Evolutionary conservation across 768 basidiomycete genomes (phyloP), one percentile per base, ranked within the genome.

Genomic region (Boletus rubescentipes): DNA sequence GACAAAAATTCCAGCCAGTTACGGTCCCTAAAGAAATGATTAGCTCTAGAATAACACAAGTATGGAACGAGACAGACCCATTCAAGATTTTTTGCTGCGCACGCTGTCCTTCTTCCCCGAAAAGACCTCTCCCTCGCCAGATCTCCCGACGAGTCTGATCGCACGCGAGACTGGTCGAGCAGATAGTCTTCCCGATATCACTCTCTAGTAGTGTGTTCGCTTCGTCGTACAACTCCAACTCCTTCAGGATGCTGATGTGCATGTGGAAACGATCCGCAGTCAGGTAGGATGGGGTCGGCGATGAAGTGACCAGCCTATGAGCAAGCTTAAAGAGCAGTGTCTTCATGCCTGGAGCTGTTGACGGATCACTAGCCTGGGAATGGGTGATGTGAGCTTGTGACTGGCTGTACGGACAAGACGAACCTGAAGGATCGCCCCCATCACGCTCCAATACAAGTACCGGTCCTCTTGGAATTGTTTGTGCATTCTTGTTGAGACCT

Each of bases 1-100:
- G 89, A 80, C 39, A 90, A 67, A 65, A 93, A 91, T 62, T 91
- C 90, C 6, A 90, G 75, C 91, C 92, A 93, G 62, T 93, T 93
- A 35, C 89, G 86, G 62, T 93, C 88, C 35, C 91, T 82, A 49
- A n/a, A 63, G 10, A 30, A 40, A 57, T 20, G 1, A 30, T 85
- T 40, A 53, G 43, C 12, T 40, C 16, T 51, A 14, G 35, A 62
- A 34, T 16, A 35, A 38, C 32, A 54, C 44, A 40, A 41, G n/a
- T 9, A 48, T n/a, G 47, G 8, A 36, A 32, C 40, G 30, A 5
- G 30, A 67, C 82, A 57, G 44, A 88, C 87, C 79, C 80, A 50
- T 87, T 81, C 38, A 68, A 54, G 45, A 90, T 87, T 47, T 78
- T 77, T 55, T 77, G 68, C 67, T 82, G 76, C 1, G 90, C 87